Percentiles rank a stretch among this genome's conserved stretches.
Evolutionary conservation across 257 asterid species (phyloP).

Genomic region (Vinca minor): DNA sequence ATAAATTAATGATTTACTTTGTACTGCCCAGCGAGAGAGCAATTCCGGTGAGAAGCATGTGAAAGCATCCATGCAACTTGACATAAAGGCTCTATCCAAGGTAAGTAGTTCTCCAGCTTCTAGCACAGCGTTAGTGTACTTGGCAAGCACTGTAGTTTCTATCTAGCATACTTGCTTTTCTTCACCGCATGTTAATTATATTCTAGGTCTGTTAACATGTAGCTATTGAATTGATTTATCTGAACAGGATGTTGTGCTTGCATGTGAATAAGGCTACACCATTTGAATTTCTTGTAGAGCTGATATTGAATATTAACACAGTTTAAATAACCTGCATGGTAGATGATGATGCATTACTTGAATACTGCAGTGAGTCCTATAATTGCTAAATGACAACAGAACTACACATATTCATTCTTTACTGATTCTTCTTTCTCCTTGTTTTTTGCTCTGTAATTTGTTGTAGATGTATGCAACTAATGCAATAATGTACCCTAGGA

Average conservation of each 20-base stretch:
- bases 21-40: neutral
- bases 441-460: too few relatives aligned
- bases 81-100: conserved; percentile 4
- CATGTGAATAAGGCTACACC: neutral
- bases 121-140: too few relatives aligned
- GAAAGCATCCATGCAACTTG: conserved; percentile 4
- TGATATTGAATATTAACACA: neutral
- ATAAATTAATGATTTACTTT: neutral
- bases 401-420: neutral
- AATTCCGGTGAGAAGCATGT: neutral
- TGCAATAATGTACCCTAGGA: conserved; percentile 9
- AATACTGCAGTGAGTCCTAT: neutral
- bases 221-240: neutral
- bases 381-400: neutral
- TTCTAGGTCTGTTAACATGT: neutral
- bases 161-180: neutral
- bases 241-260: neutral
- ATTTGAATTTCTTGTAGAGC: neutral
- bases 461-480: conserved; percentile 12
- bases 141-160: too few relatives aligned
- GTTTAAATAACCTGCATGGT: neutral
- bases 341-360: conserved; percentile 3
- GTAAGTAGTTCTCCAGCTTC: neutral
- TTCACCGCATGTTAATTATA: too few relatives aligned
- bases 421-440: neutral